phyloP scores from a whole-genome alignment of 768 basidiomycete species.

The Hirschioporus abietinus region DNA sequence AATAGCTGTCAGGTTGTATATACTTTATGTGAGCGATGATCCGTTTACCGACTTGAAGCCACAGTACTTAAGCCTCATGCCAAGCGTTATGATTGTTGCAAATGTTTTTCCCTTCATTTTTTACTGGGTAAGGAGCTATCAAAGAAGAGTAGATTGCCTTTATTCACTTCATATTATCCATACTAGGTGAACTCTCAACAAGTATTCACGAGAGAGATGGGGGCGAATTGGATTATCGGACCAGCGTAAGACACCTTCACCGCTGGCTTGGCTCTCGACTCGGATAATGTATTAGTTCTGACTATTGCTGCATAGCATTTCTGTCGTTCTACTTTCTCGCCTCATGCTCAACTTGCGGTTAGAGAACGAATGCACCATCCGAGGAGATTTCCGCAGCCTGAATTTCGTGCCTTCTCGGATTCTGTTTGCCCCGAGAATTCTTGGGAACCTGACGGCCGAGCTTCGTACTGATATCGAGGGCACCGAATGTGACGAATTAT shows the following conservation, averaged over 20 bases:
- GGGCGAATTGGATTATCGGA: background rate
- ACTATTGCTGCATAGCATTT: background rate
- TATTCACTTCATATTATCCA: no score
- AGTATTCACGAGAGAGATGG: background rate
- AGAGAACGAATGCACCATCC: background rate
- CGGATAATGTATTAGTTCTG: background rate
- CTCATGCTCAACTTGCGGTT: background rate
- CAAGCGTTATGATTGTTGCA: background rate
- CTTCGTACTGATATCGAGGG: background rate
- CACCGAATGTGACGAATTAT: background rate
- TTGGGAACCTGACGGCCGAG: background rate
- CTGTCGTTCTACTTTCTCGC: background rate
- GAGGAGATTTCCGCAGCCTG: background rate
- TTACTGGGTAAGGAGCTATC: background rate
- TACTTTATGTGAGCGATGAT: background rate
- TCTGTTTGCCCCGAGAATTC: background rate
- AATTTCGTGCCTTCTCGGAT: background rate
- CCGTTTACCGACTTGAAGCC: background rate
- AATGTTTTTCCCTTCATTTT: background rate
- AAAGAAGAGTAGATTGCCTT: background rate
- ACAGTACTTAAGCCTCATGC: background rate
- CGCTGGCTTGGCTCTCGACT: background rate
- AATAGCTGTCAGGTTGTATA: background rate
- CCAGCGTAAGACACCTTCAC: background rate
- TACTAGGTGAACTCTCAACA: background rate